Base-by-base conservation (phyloP, 371 early-diverging fungal genomes). In the Mortierella sp. region DNA sequence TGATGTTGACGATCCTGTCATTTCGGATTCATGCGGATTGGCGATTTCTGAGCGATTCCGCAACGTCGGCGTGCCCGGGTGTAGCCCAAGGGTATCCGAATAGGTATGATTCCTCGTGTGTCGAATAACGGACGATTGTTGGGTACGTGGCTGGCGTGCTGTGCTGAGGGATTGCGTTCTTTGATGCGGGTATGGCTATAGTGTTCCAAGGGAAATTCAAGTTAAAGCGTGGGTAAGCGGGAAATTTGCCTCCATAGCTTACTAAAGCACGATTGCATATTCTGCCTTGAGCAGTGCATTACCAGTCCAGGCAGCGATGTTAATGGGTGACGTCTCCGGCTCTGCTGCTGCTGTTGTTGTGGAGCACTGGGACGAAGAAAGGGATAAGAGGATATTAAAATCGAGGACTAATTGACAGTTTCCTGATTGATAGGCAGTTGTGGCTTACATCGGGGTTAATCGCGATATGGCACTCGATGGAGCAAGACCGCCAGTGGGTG, bases 151-250 rank as follows among this genome's bases (percentile, higher is more conserved):
- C 12, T 70, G 70, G 40, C 75, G 67, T 8, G 71, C 14, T 20
- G 39, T 51, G n/a, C 37, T 73, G 10, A 79, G 71, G 11, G 79
- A 70, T 12, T 79, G 75, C 1, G 79, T 74, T 16, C 79, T 45
- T 32, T 74, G 75, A 32, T 75, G 75, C 0, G 79, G 79, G 60
- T 79, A 79, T 16, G 79, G 79, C 79, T 79, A 66, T 51, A 9
- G 18, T n/a, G 18, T 51, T 51, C n/a, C 16, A 26, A 26, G 20
- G 10, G 22, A 1, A 22, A 26, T 43, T 65, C n/a, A 51, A 43
- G 66, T 22, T 11, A 26, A 55, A 18, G 62, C 30, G 60, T 32
- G 12, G 20, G 28, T 24, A 47, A 49, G 22, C 18, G 32, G 10
- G 45, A 63, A 3, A 9, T 16, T 26, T 12, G 26, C 24, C 16